These are phyloP conservation scores for Hortaea sp. DNA, from an alignment of 2,329 filamentous ascomycete species.

Conservation along the genomic window DNA sequence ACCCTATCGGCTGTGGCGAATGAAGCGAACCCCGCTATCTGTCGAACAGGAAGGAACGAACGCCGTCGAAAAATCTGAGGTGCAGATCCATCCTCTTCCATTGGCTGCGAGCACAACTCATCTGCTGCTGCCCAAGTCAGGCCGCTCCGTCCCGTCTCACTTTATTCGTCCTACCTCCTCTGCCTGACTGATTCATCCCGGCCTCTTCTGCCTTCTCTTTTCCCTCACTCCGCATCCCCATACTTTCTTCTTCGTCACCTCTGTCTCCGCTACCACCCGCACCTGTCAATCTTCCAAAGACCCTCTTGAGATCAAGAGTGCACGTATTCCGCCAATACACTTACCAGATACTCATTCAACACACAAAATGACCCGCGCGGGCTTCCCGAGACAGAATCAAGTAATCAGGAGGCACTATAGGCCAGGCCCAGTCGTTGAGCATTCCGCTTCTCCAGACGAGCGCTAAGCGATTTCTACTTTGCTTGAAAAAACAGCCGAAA, in stretches of 20 bases:
- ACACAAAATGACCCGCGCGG: conserved; percentile 21
- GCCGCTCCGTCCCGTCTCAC: too few species aligned
- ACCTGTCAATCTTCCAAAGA: neutral
- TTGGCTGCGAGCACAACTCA: too few species aligned
- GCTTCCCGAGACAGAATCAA: conserved; percentile 15
- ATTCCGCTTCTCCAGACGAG: conserved; percentile 8
- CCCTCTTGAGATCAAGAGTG: neutral
- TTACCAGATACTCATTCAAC: neutral
- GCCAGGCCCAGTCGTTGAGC: conserved; percentile 11
- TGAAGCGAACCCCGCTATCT: neutral
- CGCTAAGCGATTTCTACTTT: conserved; percentile 11
- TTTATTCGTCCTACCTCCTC: too few species aligned
- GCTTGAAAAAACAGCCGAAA: neutral
- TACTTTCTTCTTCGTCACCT: conserved; percentile 8
- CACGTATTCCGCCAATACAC: neutral
- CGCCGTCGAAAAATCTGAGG: too few species aligned
- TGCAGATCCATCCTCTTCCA: too few species aligned
- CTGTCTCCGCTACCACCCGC: conserved; percentile 1
- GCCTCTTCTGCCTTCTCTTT: too few species aligned
- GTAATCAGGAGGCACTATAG: conserved; percentile 22
- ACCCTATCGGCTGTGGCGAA: neutral
- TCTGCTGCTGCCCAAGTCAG: too few species aligned
- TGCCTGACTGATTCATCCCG: too few species aligned
- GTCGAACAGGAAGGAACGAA: too few species aligned
- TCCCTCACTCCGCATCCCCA: too few species aligned